phyloP scores from a whole-genome alignment of 2,329 filamentous ascomycete species.

The Tolypocladium ophioglossoides region DNA sequence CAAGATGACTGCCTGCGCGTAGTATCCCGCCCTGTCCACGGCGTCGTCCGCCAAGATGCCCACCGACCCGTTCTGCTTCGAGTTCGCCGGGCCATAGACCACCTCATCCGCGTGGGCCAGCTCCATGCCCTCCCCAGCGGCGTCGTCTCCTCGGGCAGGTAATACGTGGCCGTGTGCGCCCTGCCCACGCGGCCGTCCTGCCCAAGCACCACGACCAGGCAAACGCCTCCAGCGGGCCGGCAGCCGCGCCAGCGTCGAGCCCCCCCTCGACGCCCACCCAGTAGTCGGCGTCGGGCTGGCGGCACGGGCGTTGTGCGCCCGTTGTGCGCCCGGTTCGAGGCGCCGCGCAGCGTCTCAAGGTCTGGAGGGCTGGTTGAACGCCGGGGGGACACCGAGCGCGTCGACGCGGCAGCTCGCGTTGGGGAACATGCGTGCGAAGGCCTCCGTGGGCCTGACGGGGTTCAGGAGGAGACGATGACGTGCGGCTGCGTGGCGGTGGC shows the following conservation, averaged over 20 bases:
- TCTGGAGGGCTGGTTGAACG: slow-evolving; percentile 29
- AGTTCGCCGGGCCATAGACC: slow-evolving; percentile 25
- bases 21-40: slow-evolving; percentile 23
- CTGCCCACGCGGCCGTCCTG: slow-evolving; percentile 18
- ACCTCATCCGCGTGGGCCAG: slow-evolving; percentile 28
- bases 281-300: slow-evolving; percentile 22
- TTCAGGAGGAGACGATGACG: slow-evolving; percentile 27
- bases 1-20: slow-evolving; percentile 27
- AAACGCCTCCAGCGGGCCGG: slow-evolving; percentile 21
- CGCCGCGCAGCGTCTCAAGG: slow-evolving; percentile 25
- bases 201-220: slow-evolving; percentile 26
- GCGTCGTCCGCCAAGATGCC: slow-evolving; percentile 28
- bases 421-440: slow-evolving; percentile 26
- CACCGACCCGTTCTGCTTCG: slow-evolving; percentile 28
- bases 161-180: slow-evolving; percentile 26
- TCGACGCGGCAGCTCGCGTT: slow-evolving; percentile 10
- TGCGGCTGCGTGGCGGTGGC: not conserved
- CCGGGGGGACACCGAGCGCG: slow-evolving; percentile 21
- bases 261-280: slow-evolving; percentile 32
- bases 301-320: slow-evolving; percentile 20
- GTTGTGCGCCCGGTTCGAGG: slow-evolving; percentile 23
- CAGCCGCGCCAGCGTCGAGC: slow-evolving; percentile 15
- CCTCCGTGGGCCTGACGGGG: slow-evolving; percentile 26
- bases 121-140: slow-evolving; percentile 26
- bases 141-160: slow-evolving; percentile 25